phyloP scores from a whole-genome alignment of 129 eudicot species.

The Heracleum sosnowskyi region DNA sequence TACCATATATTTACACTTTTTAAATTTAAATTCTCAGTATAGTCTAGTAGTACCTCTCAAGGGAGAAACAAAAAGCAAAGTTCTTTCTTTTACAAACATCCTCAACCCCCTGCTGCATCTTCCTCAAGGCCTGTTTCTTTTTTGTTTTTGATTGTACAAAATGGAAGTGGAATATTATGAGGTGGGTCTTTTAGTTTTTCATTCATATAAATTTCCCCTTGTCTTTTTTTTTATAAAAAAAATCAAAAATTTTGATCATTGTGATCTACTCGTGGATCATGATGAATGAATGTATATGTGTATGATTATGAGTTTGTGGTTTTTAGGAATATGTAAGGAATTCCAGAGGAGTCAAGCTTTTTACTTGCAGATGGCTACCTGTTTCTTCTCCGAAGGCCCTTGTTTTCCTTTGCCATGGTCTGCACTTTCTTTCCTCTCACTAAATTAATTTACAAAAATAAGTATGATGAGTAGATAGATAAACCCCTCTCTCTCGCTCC shows the following conservation, averaged over 20 bases:
- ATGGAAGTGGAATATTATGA: constrained; percentile 9
- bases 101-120: no score
- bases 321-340: constrained; percentile 35
- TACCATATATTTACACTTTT: background rate
- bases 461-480: background rate
- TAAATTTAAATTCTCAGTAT: background rate
- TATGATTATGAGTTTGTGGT: background rate
- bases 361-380: constrained; percentile 95
- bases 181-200: background rate
- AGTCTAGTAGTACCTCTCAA: background rate
- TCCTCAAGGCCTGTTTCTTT: background rate
- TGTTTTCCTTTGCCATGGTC: constrained; percentile 97
- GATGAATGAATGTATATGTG: background rate
- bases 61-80: no score
- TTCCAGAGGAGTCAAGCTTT: constrained; percentile 88
- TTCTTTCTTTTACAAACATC: no score
- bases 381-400: constrained; percentile 87
- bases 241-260: background rate
- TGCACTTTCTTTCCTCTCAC: constrained; percentile 6
- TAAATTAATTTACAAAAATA: background rate
- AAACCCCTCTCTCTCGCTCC: no score
- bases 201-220: background rate
- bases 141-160: no score
- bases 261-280: background rate
- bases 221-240: background rate